These are phyloP conservation scores for Mallotus nudiflorus DNA, from an alignment of 345 rosid species.

Conservation along the genomic window DNA sequence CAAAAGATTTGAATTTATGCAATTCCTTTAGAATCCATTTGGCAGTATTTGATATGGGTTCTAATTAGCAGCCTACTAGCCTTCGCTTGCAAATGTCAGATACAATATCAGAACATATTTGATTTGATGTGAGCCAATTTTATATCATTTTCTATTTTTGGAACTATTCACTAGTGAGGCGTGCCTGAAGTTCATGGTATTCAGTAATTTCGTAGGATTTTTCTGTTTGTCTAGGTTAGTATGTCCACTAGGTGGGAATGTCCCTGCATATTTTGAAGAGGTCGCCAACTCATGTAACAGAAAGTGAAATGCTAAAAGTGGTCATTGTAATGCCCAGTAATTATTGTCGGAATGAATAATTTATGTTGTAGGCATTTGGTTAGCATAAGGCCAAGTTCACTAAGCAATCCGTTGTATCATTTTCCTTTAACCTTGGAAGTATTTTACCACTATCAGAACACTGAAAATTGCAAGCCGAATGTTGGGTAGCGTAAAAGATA, in stretches of 20 bases:
- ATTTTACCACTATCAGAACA: background rate
- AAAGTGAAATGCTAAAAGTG: too few relatives aligned
- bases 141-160: background rate
- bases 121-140: too few relatives aligned
- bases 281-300: background rate
- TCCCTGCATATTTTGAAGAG: background rate
- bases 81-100: background rate
- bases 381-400: background rate
- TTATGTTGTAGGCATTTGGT: background rate
- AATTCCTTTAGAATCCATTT: background rate
- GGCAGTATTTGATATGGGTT: background rate
- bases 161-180: background rate
- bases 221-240: background rate
- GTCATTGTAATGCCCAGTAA: background rate
- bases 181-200: background rate
- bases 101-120: too few relatives aligned
- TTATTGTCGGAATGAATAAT: background rate
- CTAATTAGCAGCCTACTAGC: background rate
- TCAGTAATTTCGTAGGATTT: background rate
- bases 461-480: background rate
- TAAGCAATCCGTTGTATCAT: background rate
- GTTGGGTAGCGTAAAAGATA: background rate
- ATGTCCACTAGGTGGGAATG: background rate
- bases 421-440: background rate
- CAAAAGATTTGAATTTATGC: background rate